A percentile compares a stretch with the other conserved stretches of the same genome.
Evolutionary conservation across 129 eudicot genomes (phyloP).

Genomic region (Flaveria bidentis): DNA sequence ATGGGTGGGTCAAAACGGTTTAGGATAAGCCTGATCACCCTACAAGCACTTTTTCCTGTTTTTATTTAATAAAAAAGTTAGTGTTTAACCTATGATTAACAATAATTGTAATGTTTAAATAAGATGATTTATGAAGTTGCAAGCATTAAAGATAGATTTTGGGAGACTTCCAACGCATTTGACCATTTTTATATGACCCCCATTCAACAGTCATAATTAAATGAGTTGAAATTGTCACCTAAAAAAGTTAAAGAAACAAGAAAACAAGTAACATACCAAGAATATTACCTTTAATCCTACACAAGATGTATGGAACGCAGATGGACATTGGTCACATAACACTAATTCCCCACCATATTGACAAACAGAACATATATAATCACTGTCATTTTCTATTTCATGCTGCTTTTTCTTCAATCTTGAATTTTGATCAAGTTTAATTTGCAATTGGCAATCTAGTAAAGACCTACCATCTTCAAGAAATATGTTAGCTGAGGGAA

Average conservation of each 20-base stretch:
- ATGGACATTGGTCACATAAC: conserved; percentile 84
- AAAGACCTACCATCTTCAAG: conserved; percentile 81
- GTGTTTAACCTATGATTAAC: background rate
- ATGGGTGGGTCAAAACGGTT: background rate
- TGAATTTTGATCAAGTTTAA: conserved; percentile 23
- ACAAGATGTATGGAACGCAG: conserved; percentile 73
- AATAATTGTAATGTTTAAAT: background rate
- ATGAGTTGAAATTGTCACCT: background rate
- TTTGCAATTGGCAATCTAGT: conserved; percentile 58
- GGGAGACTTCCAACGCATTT: background rate
- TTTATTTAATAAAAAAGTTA: background rate
- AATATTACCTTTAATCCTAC: conserved; percentile 56
- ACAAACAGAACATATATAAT: conserved; percentile 76
- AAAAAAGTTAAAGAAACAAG: conserved; percentile 11
- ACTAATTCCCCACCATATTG: conserved; percentile 74
- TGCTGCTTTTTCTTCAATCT: conserved; percentile 27
- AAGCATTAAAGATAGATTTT: background rate
- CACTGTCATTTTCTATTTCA: conserved; percentile 53
- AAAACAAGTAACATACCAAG: background rate
- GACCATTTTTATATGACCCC: background rate
- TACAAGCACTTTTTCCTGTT: background rate
- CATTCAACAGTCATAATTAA: background rate
- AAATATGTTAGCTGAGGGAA: conserved; percentile 61
- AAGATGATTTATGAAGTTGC: background rate
- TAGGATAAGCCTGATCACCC: background rate